phyloP scores from a whole-genome alignment of 495 filamentous ascomycete genomes.

The Aspergillus carlsbadensis region DNA sequence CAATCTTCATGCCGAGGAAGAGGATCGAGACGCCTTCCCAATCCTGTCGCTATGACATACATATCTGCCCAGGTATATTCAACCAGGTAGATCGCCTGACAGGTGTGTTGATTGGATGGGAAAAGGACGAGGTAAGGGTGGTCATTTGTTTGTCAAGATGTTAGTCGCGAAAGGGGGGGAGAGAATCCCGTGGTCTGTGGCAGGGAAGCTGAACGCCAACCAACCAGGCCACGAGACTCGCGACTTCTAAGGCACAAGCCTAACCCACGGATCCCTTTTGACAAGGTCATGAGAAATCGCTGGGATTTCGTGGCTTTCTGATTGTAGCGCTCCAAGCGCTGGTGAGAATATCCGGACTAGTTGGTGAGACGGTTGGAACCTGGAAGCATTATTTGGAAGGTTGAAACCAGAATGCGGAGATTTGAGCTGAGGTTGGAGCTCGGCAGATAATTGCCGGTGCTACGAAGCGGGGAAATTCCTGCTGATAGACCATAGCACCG shows the following conservation, averaged over 20 bases:
- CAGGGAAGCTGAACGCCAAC: constrained; percentile 5
- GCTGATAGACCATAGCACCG: background rate
- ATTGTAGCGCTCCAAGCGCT: constrained; percentile 17
- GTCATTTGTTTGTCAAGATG: constrained; percentile 4
- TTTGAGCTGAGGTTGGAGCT: background rate
- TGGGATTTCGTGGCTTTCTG: background rate
- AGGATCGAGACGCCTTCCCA: background rate
- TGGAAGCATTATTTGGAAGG: background rate
- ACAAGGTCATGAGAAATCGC: constrained; percentile 15
- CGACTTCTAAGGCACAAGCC: constrained; percentile 1
- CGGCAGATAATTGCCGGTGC: background rate
- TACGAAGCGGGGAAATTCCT: background rate
- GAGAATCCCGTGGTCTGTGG: constrained; percentile 9
- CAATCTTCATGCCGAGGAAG: constrained; percentile 3
- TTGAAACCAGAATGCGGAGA: background rate
- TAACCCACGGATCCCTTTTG: constrained; percentile 15
- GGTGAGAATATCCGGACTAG: background rate
- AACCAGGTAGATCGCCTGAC: background rate
- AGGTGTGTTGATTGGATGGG: background rate
- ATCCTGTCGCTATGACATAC: constrained; percentile 5
- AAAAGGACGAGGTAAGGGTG: background rate
- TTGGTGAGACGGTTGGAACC: background rate
- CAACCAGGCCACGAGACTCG: constrained; percentile 4
- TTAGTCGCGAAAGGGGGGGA: background rate
- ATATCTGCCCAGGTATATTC: background rate